phyloP scores from a whole-genome alignment of 352 stramenopile species.

The Stramenopiles sp. region DNA sequence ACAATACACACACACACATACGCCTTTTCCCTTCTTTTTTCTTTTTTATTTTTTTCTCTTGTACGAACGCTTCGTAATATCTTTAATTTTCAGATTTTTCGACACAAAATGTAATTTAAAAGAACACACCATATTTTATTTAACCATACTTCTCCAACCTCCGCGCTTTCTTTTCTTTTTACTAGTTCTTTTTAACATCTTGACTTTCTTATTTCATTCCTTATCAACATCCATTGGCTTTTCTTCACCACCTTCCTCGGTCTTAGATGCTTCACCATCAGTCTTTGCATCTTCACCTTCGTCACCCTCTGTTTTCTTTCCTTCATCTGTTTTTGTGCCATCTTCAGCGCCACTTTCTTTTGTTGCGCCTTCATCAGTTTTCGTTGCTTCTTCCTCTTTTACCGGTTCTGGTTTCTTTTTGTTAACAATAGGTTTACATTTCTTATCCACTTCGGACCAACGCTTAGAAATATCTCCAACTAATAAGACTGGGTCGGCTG shows the following conservation, averaged over 20 bases:
- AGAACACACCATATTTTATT: too few relatives aligned
- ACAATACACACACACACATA: too few relatives aligned
- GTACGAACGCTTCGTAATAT: too few relatives aligned
- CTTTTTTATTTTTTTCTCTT: too few relatives aligned
- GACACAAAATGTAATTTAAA: too few relatives aligned
- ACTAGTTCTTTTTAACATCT: too few relatives aligned
- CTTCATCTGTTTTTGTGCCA: constrained; percentile 9
- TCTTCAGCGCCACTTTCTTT: constrained; percentile 17
- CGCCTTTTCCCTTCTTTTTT: too few relatives aligned
- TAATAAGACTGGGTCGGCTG: constrained; percentile 70
- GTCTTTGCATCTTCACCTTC: constrained; percentile 10
- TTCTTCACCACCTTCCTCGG: background rate
- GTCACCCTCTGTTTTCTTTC: background rate
- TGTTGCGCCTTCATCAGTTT: constrained; percentile 24
- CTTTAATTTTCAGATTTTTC: too few relatives aligned
- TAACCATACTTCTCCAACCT: too few relatives aligned
- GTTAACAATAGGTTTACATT: constrained; percentile 76
- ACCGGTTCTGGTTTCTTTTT: constrained; percentile 75
- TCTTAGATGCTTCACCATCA: constrained; percentile 12
- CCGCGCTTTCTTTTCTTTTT: too few relatives aligned
- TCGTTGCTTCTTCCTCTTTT: constrained; percentile 25
- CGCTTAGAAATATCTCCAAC: constrained; percentile 62
- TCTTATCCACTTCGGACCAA: constrained; percentile 57
- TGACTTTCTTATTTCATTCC: background rate
- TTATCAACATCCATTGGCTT: constrained; percentile 25